These are phyloP conservation scores for Aureobasidium leucospermi DNA, from an alignment of 2,329 filamentous ascomycete genomes.

Conservation along the genomic window DNA sequence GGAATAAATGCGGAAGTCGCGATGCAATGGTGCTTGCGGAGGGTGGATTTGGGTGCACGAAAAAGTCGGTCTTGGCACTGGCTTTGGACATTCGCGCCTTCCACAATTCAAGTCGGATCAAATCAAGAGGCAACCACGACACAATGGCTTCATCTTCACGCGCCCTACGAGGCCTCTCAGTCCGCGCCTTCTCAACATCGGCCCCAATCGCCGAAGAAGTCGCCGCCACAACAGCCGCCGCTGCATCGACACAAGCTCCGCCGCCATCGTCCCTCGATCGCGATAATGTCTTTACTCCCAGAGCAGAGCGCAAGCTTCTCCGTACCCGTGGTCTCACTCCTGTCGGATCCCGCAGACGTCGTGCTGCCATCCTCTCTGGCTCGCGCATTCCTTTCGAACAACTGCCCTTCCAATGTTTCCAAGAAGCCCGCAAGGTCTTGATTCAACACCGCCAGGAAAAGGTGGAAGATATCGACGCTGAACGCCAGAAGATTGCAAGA, in stretches of 20 bases:
- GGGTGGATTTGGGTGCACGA: background rate
- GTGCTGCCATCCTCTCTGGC: constrained; percentile 46
- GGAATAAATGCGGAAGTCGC: background rate
- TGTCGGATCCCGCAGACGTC: constrained; percentile 76
- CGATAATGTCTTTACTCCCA: constrained; percentile 56
- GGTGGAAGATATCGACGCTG: constrained; percentile 60
- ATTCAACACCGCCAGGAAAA: constrained; percentile 75
- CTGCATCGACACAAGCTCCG: background rate
- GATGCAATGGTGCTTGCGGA: background rate
- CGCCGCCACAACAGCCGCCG: constrained; percentile 31
- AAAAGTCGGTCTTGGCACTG: constrained; percentile 9
- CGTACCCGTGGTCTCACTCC: constrained; percentile 47
- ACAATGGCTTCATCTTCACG: constrained; percentile 8
- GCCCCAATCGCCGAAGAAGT: constrained; percentile 29
- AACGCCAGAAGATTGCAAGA: constrained; percentile 61
- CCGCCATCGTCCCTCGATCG: constrained; percentile 45
- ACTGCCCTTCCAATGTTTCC: constrained; percentile 94
- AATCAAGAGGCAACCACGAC: background rate
- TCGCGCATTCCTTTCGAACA: constrained; percentile 79
- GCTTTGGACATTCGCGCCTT: background rate
- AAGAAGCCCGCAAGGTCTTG: constrained; percentile 83
- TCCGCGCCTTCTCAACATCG: constrained; percentile 44
- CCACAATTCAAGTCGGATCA: background rate
- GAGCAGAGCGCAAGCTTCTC: constrained; percentile 61
- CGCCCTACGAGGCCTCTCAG: constrained; percentile 18